Base-by-base conservation (phyloP, 495 filamentous ascomycete species). In the Annulohypoxylon stygium region DNA sequence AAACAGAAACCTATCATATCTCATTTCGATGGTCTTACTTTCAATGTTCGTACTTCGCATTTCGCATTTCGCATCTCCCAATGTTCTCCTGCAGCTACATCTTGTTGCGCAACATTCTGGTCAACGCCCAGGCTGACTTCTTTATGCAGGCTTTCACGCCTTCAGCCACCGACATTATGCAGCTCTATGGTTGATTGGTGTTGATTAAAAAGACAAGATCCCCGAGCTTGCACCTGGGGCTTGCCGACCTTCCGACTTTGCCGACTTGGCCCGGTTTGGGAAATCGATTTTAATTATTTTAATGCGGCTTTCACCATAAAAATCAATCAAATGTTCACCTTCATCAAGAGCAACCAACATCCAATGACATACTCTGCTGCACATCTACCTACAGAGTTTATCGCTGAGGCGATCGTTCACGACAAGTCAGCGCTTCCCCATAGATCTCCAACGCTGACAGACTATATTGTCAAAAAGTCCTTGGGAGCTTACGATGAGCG, bases 241-340 rank as follows among this genome's bases (percentile, higher is more conserved):
- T 59, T 73, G 70, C 65, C 70, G 70, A 53, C 36, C 20, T 57
- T 30, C 53, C 53, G 53, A 57, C 26, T 14, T 20, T 73, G 51
- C 70, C 70, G 70, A 54, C 41, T 57, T 58, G 36, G 55, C 59
- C 63, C 51, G 23, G 60, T 37, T 65, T 47, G 14, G n/a, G 53
- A 70, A 47, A 68, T 68, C 51, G 26, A 30, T 11, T 30, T 47
- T 36, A 53, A 37, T 62, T 65, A 65, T 25, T 37, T 63, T 48
- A 61, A 61, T 66, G 69, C 55, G 41, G 30, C 63, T 50, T 50
- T 18, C 45, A 43, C 69, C 47, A 72, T 58, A 58, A 53, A 26
- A 51, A 62, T 65, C 65, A 68, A 73, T 73, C 16, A 68, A 63
- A 66, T 59, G 59, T 64, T 73, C 70, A 73, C 64, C 39, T 43